phyloP scores from a whole-genome alignment of 768 basidiomycete species.

The Wakefieldia striispora region DNA sequence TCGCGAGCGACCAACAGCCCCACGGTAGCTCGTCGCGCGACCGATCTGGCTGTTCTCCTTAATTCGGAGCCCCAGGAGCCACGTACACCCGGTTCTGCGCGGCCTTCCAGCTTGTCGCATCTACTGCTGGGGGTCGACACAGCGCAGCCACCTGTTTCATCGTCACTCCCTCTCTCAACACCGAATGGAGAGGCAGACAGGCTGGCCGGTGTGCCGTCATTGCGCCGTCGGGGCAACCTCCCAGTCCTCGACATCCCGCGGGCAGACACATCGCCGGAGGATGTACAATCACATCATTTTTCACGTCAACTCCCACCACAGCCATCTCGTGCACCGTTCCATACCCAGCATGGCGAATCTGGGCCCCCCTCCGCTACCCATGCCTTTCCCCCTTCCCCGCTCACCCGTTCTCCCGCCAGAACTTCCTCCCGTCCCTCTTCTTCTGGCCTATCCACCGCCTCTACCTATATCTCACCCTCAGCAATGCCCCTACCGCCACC shows the following conservation, averaged over 20 bases:
- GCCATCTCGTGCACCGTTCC: slow-evolving; percentile 23
- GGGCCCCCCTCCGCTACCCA: slow-evolving; percentile 23
- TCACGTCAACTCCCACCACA: slow-evolving; percentile 22
- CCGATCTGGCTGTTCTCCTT: slow-evolving; percentile 74
- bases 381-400: slow-evolving; percentile 28
- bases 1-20: slow-evolving; percentile 42
- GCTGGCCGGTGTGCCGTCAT: slow-evolving; percentile 22
- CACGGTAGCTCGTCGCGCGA: slow-evolving; percentile 57
- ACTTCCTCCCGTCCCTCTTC: slow-evolving; percentile 36
- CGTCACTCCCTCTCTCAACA: slow-evolving; percentile 6
- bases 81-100: slow-evolving; percentile 34
- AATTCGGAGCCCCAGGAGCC: slow-evolving; percentile 54
- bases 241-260: slow-evolving; percentile 33
- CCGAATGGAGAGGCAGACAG: slow-evolving; percentile 27
- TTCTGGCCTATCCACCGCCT: slow-evolving; percentile 23
- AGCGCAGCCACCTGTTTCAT: slow-evolving; percentile 22
- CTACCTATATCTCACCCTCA: slow-evolving; percentile 33
- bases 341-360: slow-evolving; percentile 20
- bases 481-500: slow-evolving; percentile 29
- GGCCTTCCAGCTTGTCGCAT: slow-evolving; percentile 45
- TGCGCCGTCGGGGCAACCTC: slow-evolving; percentile 32
- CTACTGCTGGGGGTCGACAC: slow-evolving; percentile 33
- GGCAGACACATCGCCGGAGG: slow-evolving; percentile 23
- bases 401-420: slow-evolving; percentile 26
- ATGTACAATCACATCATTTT: slow-evolving; percentile 22